These are phyloP conservation scores for Phaeoacremonium minimum DNA, from an alignment of 2,329 filamentous ascomycete species.

Conservation along the genomic window DNA sequence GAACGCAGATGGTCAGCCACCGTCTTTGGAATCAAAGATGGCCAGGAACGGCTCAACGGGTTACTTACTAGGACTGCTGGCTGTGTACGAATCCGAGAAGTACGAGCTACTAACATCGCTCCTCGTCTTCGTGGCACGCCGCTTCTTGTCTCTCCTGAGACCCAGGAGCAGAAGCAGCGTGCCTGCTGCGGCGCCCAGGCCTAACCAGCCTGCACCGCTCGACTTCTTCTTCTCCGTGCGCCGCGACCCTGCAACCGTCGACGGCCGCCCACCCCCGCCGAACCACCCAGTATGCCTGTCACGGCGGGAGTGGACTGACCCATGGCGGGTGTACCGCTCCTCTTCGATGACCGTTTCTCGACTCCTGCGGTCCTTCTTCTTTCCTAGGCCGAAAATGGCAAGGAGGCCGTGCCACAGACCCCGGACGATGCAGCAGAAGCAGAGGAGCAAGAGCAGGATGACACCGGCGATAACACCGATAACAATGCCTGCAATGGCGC, in stretches of 20 bases:
- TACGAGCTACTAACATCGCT: conserved; percentile 47
- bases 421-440: conserved; percentile 68
- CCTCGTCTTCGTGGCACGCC: conserved; percentile 34
- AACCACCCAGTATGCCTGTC: conserved; percentile 56
- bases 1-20: conserved; percentile 10
- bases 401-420: conserved; percentile 56
- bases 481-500: conserved; percentile 78
- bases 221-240: conserved; percentile 42
- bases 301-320: conserved; percentile 40
- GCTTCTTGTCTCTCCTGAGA: conserved; percentile 44
- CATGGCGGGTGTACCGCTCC: conserved; percentile 53
- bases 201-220: conserved; percentile 46
- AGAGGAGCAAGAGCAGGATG: conserved; percentile 62
- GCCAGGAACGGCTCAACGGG: conserved; percentile 8
- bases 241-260: conserved; percentile 32
- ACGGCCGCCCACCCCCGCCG: conserved; percentile 41
- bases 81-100: conserved; percentile 50
- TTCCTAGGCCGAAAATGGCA: conserved; percentile 57
- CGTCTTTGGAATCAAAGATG: conserved; percentile 6
- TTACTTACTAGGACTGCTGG: conserved; percentile 49
- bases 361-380: conserved; percentile 39
- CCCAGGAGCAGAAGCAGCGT: conserved; percentile 51
- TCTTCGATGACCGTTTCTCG: conserved; percentile 49
- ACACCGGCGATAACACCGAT: conserved; percentile 68
- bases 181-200: conserved; percentile 45